phyloP scores from a whole-genome alignment of 768 basidiomycete genomes.

The Tylopilus felleus region DNA sequence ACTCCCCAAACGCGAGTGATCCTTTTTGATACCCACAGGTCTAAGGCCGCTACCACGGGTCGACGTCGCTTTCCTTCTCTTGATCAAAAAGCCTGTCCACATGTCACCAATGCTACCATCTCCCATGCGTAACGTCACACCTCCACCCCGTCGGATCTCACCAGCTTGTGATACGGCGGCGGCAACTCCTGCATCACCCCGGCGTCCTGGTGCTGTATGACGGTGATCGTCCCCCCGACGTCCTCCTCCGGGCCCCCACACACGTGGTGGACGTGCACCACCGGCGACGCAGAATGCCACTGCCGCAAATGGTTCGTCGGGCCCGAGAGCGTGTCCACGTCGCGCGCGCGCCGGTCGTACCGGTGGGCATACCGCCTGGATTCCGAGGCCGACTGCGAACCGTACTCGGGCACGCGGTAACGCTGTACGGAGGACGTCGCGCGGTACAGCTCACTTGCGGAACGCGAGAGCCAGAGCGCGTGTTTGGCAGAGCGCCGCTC shows the following conservation, averaged over 20 bases:
- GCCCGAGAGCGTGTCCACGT: not conserved
- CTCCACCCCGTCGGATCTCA: not conserved
- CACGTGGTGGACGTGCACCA: not conserved
- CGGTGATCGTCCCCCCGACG: not conserved
- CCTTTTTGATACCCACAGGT: not conserved
- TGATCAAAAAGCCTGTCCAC: not conserved
- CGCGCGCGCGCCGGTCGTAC: not conserved
- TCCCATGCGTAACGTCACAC: not conserved
- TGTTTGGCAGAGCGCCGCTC: slow-evolving; percentile 13
- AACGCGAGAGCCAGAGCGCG: slow-evolving; percentile 16
- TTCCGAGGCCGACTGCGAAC: not conserved
- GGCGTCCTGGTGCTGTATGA: slow-evolving; percentile 20
- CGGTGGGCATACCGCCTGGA: not conserved
- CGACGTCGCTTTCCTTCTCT: not conserved
- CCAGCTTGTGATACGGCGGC: slow-evolving; percentile 25
- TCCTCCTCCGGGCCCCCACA: not conserved
- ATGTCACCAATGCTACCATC: not conserved
- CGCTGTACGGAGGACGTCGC: not conserved
- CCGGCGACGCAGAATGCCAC: slow-evolving; percentile 19
- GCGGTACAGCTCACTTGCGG: slow-evolving; percentile 23
- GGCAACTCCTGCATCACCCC: slow-evolving; percentile 21
- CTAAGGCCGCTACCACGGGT: not conserved
- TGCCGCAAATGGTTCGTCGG: slow-evolving; percentile 17
- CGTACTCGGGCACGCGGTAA: not conserved
- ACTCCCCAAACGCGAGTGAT: not conserved